Evolutionary conservation across 2,329 filamentous ascomycete genomes (phyloP).

Genomic region (Phoma sp.): DNA sequence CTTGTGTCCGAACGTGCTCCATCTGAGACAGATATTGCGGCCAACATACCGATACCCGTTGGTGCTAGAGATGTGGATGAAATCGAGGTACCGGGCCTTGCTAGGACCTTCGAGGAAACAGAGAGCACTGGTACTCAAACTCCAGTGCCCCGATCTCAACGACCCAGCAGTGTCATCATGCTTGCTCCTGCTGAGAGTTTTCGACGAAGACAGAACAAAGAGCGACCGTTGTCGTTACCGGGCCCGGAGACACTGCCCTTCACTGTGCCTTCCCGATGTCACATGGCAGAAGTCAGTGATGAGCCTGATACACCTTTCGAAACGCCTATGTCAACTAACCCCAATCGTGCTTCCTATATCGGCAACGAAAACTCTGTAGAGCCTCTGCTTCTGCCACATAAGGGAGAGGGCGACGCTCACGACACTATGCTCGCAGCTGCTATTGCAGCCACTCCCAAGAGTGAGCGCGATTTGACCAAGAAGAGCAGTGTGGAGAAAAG

Average conservation of each 20-base stretch:
- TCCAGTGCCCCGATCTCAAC: constrained; percentile 29
- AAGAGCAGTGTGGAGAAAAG: constrained; percentile 18
- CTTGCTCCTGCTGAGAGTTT: constrained; percentile 29
- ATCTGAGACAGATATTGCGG: constrained; percentile 56
- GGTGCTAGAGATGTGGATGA: constrained; percentile 73
- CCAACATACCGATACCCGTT: constrained; percentile 71
- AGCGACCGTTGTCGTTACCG: constrained; percentile 43
- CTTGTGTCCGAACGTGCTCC: constrained; percentile 51
- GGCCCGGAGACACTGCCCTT: constrained; percentile 30
- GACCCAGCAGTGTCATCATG: constrained; percentile 41
- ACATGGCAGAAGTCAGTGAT: constrained; percentile 1
- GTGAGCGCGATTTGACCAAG: constrained; percentile 18
- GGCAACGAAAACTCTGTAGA: constrained; percentile 21
- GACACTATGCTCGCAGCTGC: constrained; percentile 43
- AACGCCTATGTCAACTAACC: constrained; percentile 30
- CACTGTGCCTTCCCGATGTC: constrained; percentile 12
- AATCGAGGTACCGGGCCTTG: constrained; percentile 78
- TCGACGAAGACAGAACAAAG: constrained; percentile 24
- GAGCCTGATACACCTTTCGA: constrained; percentile 28
- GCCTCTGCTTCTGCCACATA: constrained; percentile 4
- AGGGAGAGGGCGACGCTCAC: constrained; percentile 22
- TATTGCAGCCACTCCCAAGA: constrained; percentile 28
- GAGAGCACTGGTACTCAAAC: constrained; percentile 35
- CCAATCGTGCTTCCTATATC: constrained; percentile 31
- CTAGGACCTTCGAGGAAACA: constrained; percentile 65